Evolutionary conservation across 768 basidiomycete genomes (phyloP), one percentile per base, ranked within the genome.

Genomic region (Chiua virens): DNA sequence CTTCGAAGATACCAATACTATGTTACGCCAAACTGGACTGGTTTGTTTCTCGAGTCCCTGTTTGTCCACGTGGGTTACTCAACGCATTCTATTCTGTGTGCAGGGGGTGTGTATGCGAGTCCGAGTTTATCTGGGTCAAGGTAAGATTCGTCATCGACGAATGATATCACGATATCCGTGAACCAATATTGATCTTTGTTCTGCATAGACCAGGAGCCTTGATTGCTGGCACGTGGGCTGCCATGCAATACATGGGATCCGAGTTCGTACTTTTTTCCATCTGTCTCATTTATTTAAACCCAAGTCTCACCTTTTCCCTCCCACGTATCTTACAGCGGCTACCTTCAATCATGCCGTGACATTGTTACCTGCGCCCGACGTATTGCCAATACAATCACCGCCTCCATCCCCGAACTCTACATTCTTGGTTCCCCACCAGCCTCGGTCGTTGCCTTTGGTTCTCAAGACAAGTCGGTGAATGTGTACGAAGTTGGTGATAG

Each of bases 221-320:
- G 54, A 87, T 99, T 53, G 96, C 96, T 22, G 96, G 91, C 41
- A 86, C 93, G 25, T 99, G 94, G 93, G 96, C 96, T 8, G 92
- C 93, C 3, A 87, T 99, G 85, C 89, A 96, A 55, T 83, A 91
- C 66, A 87, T 98, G 74, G 96, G 96, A 25, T 77, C 85, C 53
- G 78, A 87, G 91, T 93, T 63, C 45, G 86, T 76, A 18, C n/a
- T n/a, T 11, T 36, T 18, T 40, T 28, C 36, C 8, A 39, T 4
- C 1, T 32, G 9, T 36, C 25, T 8, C 0, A 23, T 49, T 28
- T 53, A 53, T n/a, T n/a, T n/a, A n/a, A 37, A 34, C 21, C 39
- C 39, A 47, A 23, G 20, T 36, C 37, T 11, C 18, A 22, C 20
- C 21, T 8, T 34, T 28, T 3, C 4, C 39, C 8, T 23, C 21